phyloP scores from a whole-genome alignment of 768 basidiomycete species.

The Boletus rufocinnamomeus region DNA sequence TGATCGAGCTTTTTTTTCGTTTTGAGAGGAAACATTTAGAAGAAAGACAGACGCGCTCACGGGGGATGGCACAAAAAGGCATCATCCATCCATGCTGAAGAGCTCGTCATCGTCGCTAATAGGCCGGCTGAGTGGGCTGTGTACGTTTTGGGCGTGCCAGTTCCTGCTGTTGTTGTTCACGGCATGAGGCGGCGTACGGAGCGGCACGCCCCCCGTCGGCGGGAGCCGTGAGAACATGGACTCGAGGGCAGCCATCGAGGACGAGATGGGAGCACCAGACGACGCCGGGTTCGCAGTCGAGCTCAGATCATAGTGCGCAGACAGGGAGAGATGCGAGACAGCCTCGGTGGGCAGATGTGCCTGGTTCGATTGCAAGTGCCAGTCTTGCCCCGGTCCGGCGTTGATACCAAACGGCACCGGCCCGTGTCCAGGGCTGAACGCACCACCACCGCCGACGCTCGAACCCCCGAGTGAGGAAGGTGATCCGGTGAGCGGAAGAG shows the following conservation, averaged over 20 bases:
- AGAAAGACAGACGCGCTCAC: not conserved
- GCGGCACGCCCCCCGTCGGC: constrained; percentile 20
- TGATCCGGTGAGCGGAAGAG: constrained; percentile 48
- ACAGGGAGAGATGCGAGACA: constrained; percentile 26
- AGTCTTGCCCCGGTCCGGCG: constrained; percentile 29
- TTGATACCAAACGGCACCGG: constrained; percentile 35
- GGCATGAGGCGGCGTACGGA: constrained; percentile 32
- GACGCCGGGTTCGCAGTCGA: not conserved
- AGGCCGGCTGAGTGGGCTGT: constrained; percentile 65
- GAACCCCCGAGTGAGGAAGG: constrained; percentile 36
- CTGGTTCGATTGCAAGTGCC: constrained; percentile 31
- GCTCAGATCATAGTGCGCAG: constrained; percentile 27
- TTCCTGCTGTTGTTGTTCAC: constrained; percentile 25
- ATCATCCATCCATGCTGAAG: constrained; percentile 66
- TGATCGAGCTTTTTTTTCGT: constrained; percentile 11
- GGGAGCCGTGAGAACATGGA: constrained; percentile 55
- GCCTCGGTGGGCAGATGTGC: constrained; percentile 22
- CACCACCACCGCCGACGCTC: constrained; percentile 27
- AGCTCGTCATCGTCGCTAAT: constrained; percentile 67
- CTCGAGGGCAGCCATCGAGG: constrained; percentile 42
- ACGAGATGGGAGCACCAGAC: constrained; percentile 14
- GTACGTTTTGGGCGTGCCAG: constrained; percentile 41
- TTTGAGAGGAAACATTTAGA: not conserved
- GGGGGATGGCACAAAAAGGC: not conserved
- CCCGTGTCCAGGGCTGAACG: constrained; percentile 35